Conservation (phyloP, 1,284 basidiomycete genomes). For the Fomitopsis pinicola region DNA sequence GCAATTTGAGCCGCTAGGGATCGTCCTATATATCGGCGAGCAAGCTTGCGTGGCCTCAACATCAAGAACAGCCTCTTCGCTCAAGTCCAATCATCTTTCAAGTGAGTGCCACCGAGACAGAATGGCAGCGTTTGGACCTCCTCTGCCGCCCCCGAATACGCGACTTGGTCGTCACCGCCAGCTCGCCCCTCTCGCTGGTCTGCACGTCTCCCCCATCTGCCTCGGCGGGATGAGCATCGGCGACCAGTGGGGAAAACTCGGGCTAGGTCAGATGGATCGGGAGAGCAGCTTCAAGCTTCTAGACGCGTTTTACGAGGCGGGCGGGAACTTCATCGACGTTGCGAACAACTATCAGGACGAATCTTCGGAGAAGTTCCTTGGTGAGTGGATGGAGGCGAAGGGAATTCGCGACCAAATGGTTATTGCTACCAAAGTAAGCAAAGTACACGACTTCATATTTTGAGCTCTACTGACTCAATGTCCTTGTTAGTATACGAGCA, state of each 20-base stretch:
- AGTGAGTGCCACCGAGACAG: too few relatives aligned
- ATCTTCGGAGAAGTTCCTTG: constrained; percentile 28
- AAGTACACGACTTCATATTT: background rate
- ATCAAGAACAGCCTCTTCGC: too few relatives aligned
- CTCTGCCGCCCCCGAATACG: too few relatives aligned
- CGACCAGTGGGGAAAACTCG: constrained; percentile 34
- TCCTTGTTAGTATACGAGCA: constrained; percentile 5
- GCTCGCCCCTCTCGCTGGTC: constrained; percentile 10
- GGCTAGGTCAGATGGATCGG: constrained; percentile 33
- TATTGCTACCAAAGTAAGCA: constrained; percentile 33
- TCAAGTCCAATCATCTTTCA: too few relatives aligned
- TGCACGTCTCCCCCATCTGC: constrained; percentile 41
- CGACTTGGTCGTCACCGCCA: constrained; percentile 10
- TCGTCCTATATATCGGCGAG: too few relatives aligned
- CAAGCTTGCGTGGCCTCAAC: too few relatives aligned
- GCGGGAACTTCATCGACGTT: constrained; percentile 9
- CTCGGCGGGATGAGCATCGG: constrained; percentile 49
- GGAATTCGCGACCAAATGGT: constrained; percentile 38
- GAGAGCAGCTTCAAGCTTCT: constrained; percentile 15
- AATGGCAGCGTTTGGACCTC: too few relatives aligned
- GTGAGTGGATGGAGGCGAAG: constrained; percentile 38
- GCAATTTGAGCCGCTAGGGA: too few relatives aligned
- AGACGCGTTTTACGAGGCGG: constrained; percentile 21
- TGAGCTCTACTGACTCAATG: too few relatives aligned
- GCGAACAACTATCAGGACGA: constrained; percentile 37